Conservation (phyloP, 305 asterid genomes). For the Fraxinus floribunda region DNA sequence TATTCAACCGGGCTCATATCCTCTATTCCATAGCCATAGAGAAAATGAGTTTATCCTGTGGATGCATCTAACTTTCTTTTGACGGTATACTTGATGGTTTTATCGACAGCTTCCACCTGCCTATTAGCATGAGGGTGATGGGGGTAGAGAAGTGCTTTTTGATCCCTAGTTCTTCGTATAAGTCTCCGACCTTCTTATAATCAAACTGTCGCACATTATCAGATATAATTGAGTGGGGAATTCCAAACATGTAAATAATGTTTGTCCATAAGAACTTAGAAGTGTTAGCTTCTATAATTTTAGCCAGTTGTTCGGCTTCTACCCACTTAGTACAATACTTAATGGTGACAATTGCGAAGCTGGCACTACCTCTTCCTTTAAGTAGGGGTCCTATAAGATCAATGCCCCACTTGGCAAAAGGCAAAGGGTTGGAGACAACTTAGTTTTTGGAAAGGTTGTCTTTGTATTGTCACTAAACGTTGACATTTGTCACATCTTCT, state of each 20-base stretch:
- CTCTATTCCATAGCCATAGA: no score
- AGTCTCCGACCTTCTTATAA: background rate
- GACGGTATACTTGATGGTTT: background rate
- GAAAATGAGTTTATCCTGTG: background rate
- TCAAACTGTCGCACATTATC: background rate
- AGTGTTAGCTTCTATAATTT: background rate
- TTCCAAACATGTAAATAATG: no score
- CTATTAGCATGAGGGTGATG: background rate
- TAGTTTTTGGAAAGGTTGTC: background rate
- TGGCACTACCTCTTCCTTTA: background rate
- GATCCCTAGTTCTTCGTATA: background rate
- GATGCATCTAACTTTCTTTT: background rate
- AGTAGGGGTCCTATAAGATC: background rate
- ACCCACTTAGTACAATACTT: background rate
- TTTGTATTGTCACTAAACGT: background rate
- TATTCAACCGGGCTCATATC: no score
- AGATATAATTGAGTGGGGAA: background rate
- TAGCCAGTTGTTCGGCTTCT: background rate
- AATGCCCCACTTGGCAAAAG: background rate
- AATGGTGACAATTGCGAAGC: background rate
- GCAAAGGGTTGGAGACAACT: background rate
- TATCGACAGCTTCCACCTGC: background rate
- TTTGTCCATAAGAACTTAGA: background rate
- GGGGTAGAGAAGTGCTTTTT: background rate
- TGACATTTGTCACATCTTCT: background rate